Base-by-base conservation (phyloP, 2,329 filamentous ascomycete species). In the Fusarium paranaense region DNA sequence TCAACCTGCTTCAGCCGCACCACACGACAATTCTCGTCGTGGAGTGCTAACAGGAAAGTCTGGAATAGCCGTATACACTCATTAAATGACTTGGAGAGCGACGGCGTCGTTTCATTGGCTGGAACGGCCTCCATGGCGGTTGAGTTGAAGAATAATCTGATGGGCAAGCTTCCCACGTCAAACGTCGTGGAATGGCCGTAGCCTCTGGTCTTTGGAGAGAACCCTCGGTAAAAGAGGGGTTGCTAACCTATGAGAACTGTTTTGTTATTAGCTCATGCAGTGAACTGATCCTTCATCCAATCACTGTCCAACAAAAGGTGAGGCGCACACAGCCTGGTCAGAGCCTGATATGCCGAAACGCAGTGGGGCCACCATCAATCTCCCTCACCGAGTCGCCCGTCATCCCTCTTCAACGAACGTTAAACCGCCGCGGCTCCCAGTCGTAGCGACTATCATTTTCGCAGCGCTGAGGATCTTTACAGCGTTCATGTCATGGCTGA, bases 41-140 rank as follows among this genome's bases (percentile, higher is more conserved):
- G 4, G 4, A 50, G 45, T 0, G 45, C 22, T 1, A 50, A 1
- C 1, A 18, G 45, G 2, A 50, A 50, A 27, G 1, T 25, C 14
- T 0, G 22, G 16, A 50, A 50, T 50, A 50, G 9, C 3, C 25
- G 45, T 11, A 50, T 50, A 3, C 45, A 50, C 8, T 27, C 22
- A 18, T 9, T 2, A 7, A 27, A 50, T 2, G 45, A 50, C 14
- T n/a, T 27, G 1, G 22, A 50, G 3, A 50, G 45, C 5, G 45
- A 50, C 2, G 5, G 22, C 9, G 25, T 11, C 1, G 16, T 27
- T 6, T 9, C 14, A 0, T 18, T 50, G 6, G 5, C 7, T 4
- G 4, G 22, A 4, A 6, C 22, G 42, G 5, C 22, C 22, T 50
- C 45, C 45, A 50, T 50, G 5, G 8, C 1, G 45, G 8, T 18